These are phyloP conservation scores for Datura wrightii DNA, from an alignment of 257 asterid genomes.

Conservation along the genomic window DNA sequence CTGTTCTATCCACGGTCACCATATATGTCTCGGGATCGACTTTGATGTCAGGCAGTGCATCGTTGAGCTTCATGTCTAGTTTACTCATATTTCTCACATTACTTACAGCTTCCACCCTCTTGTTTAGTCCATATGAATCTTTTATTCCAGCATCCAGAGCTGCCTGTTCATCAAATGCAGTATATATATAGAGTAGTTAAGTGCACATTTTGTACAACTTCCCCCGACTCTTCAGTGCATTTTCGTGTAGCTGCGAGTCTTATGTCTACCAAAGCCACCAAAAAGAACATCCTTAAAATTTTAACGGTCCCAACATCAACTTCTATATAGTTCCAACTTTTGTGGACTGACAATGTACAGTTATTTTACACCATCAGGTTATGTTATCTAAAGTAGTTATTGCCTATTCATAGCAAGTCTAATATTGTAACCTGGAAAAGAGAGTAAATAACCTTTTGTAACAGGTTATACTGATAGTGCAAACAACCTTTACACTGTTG, in stretches of 20 bases:
- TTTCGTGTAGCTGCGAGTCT: neutral
- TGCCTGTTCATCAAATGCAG: constrained; percentile 46
- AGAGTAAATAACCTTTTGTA: neutral
- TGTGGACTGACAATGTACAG: neutral
- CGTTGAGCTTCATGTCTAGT: constrained; percentile 90
- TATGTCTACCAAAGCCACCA: neutral
- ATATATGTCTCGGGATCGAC: constrained; percentile 88
- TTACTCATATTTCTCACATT: constrained; percentile 73
- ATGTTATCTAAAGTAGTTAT: neutral
- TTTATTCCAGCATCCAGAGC: constrained; percentile 64
- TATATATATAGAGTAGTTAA: neutral
- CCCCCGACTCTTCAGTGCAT: neutral
- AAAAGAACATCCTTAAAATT: neutral
- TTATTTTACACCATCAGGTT: constrained; percentile 15
- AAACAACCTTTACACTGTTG: neutral
- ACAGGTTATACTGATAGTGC: neutral
- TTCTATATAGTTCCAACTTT: neutral
- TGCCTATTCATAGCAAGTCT: neutral
- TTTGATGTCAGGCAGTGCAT: constrained; percentile 78
- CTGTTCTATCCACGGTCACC: constrained; percentile 75
- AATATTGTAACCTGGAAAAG: neutral
- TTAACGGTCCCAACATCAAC: neutral
- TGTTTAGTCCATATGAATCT: constrained; percentile 66
- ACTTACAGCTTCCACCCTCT: constrained; percentile 76
- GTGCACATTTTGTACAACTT: neutral